Evolutionary conservation across 345 rosid genomes (phyloP).

Genomic region (Bruguiera gymnorhiza): DNA sequence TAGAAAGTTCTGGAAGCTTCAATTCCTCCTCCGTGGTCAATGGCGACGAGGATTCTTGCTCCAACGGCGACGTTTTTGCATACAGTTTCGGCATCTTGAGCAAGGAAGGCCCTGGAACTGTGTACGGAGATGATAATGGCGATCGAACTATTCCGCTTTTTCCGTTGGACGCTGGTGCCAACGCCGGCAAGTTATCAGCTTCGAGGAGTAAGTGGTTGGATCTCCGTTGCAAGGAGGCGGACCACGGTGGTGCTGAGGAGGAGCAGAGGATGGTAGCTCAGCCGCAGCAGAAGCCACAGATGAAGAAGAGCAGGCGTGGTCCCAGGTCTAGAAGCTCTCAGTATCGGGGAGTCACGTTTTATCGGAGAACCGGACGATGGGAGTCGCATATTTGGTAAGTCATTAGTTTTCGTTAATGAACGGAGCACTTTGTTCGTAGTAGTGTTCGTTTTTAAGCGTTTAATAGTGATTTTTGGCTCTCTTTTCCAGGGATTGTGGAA

Average conservation of each 20-base stretch:
- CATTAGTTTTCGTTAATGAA: neutral
- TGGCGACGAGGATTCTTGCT: conserved; percentile 35
- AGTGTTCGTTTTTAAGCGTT: neutral
- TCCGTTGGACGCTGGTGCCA: conserved; percentile 25
- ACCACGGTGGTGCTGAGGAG: conserved; percentile 12
- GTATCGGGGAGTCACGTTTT: conserved; percentile 95
- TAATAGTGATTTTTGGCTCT: neutral
- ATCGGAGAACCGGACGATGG: conserved; percentile 97
- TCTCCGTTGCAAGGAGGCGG: conserved; percentile 25
- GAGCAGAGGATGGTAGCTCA: conserved; percentile 24
- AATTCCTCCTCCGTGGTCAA: conserved; percentile 35
- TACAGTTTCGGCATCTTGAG: conserved; percentile 35
- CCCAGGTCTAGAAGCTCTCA: conserved; percentile 97
- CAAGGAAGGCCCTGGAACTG: neutral
- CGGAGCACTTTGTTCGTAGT: neutral
- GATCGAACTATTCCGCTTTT: conserved; percentile 43
- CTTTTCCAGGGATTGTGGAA: conserved; percentile 73
- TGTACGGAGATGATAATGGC: neutral
- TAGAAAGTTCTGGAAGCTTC: conserved; percentile 41
- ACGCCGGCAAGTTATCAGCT: conserved; percentile 4
- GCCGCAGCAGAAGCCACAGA: conserved; percentile 20
- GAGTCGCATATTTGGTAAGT: conserved; percentile 95
- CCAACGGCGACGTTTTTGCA: conserved; percentile 22
- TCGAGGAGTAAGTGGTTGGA: conserved; percentile 33
- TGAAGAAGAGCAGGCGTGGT: conserved; percentile 80